Conservation (phyloP, 257 asterid genomes). For the Thymus quinquecostatus region DNA sequence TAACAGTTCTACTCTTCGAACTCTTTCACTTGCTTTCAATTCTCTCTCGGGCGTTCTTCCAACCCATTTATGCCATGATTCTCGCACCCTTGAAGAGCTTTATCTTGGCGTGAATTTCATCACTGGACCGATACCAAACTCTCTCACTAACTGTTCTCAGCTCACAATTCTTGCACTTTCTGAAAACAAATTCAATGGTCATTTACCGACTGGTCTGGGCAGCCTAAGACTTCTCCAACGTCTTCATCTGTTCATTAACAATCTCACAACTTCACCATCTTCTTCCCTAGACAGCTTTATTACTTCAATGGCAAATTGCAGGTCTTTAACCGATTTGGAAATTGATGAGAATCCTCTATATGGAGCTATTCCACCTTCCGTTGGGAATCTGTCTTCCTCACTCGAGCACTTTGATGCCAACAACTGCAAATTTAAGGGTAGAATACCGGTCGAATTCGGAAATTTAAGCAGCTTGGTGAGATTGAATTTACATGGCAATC, state of each 20-base stretch:
- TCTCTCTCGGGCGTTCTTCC: constrained; percentile 34
- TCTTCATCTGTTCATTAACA: constrained; percentile 24
- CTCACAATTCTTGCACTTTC: constrained; percentile 20
- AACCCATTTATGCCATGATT: neutral
- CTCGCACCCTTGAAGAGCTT: neutral
- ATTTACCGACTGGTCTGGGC: constrained; percentile 36
- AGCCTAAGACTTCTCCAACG: constrained; percentile 14
- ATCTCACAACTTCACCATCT: constrained; percentile 4
- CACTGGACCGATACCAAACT: constrained; percentile 35
- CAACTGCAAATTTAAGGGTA: neutral
- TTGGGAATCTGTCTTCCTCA: constrained; percentile 41
- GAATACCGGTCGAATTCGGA: neutral
- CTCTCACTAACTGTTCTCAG: constrained; percentile 40
- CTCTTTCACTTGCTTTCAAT: neutral
- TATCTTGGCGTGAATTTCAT: neutral
- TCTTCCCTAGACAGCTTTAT: constrained; percentile 27
- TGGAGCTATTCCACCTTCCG: constrained; percentile 29
- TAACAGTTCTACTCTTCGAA: constrained; percentile 31
- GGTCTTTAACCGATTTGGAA: neutral
- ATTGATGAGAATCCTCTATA: constrained; percentile 27
- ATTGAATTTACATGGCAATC: constrained; percentile 5
- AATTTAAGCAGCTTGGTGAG: constrained; percentile 20
- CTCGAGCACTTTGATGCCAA: neutral
- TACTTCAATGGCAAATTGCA: constrained; percentile 40
- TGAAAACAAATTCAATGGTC: constrained; percentile 2